phyloP scores from a whole-genome alignment of 2,329 filamentous ascomycete genomes.

The Hypoxylon sp. region DNA sequence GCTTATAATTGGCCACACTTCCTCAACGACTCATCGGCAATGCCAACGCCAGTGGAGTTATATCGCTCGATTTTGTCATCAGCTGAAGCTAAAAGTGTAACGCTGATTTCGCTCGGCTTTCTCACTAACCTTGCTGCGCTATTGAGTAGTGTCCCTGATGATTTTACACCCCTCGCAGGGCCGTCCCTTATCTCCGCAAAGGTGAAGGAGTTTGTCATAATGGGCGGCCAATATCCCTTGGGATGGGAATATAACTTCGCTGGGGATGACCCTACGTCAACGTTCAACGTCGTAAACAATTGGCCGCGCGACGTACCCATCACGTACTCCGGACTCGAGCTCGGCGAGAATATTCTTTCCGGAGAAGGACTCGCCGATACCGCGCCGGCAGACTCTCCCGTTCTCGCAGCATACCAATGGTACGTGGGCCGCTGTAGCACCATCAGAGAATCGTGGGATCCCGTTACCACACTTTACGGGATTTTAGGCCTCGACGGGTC shows the following conservation, averaged over 20 bases:
- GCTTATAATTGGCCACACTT: constrained; percentile 54
- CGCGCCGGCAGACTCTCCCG: constrained; percentile 51
- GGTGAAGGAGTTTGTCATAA: constrained; percentile 62
- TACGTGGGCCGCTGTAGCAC: constrained; percentile 52
- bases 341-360: constrained; percentile 57
- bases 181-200: constrained; percentile 57
- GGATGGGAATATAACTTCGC: constrained; percentile 64
- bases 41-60: constrained; percentile 54
- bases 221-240: constrained; percentile 63
- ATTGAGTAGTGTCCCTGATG: constrained; percentile 58
- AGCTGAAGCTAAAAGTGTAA: constrained; percentile 56
- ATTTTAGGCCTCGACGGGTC: constrained; percentile 49
- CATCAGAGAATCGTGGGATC: constrained; percentile 56
- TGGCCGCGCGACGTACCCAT: constrained; percentile 54
- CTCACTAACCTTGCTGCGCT: constrained; percentile 61
- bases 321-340: constrained; percentile 58
- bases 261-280: constrained; percentile 52
- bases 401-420: constrained; percentile 55
- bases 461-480: constrained; percentile 56
- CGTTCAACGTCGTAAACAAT: constrained; percentile 59
- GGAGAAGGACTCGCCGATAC: constrained; percentile 53
- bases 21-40: constrained; percentile 27
- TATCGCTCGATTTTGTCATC: constrained; percentile 59
- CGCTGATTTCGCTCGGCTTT: constrained; percentile 60
- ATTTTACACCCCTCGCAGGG: constrained; percentile 54